Evolutionary conservation across 2,329 filamentous ascomycete species (phyloP), one percentile per base, ranked within the genome.

Genomic region (Chaetoscypha palmicola): DNA sequence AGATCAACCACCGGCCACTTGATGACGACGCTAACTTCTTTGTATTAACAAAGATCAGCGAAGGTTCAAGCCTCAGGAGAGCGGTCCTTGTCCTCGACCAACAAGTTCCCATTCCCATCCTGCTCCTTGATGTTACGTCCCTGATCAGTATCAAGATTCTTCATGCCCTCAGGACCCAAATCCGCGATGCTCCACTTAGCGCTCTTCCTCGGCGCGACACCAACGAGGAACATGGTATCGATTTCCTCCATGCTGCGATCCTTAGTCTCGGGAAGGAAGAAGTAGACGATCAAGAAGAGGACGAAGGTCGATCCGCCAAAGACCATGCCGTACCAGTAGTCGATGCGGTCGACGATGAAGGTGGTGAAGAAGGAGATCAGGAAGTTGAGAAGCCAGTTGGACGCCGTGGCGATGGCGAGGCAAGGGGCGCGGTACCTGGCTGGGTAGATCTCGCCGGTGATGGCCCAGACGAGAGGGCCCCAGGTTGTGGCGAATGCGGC

Each of bases 221-320:
- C 62, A 30, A 66, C 56, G 14, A 73, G 68, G 60, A 90, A 90
- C 83, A 87, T 87, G 46, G 76, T 80, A 56, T 91, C 86, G 43
- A 91, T 83, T 62, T 90, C 83, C 65, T 91, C 86, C 1, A 91
- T 71, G 0, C 77, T 81, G 4, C 83, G 75, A 41, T 81, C 84
- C 58, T 85, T 80, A 35, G 76, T 80, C 61, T 90, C 85, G 44
- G 83, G 78, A 41, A 89, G 74, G 61, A 88, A 88, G 65, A 90
- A 85, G 68, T 83, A 90, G 24, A 89, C 81, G n/a, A 88, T 65
- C 0, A 77, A 56, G 0, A 78, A 74, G 0, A 76, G 81, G 0
- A 73, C 66, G 26, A 85, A 68, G 52, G 83, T 82, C 59, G 81
- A 87, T 0, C 70, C 79, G 0, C 81, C 83, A 62, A 89, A 89